Percentiles rank a stretch among this genome's conserved stretches.
Conservation (phyloP, 1,284 basidiomycete species). For the Leccinum pachyderme region DNA sequence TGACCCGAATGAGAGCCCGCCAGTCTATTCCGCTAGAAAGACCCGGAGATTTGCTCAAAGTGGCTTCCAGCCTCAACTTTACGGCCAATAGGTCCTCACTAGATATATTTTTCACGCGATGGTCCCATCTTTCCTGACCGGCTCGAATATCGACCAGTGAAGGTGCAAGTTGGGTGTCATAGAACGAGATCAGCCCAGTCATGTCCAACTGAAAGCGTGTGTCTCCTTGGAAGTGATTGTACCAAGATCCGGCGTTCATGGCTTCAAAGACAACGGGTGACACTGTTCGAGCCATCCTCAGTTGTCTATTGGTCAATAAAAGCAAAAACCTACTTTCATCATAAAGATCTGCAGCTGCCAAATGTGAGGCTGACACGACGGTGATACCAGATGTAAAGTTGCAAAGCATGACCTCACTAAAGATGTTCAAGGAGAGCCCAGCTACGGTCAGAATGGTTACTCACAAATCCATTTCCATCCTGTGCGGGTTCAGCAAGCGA, state of each 20-base stretch:
- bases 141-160: constrained; percentile 29
- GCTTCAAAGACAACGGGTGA: constrained; percentile 9
- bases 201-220: constrained; percentile 36
- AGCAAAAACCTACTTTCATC: background rate
- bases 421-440: background rate
- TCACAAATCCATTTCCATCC: constrained; percentile 52
- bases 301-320: background rate
- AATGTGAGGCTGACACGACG: constrained; percentile 34
- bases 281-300: background rate
- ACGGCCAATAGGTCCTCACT: constrained; percentile 16
- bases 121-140: constrained; percentile 28
- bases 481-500: constrained; percentile 13
- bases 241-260: constrained; percentile 33
- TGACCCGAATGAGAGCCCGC: constrained; percentile 38
- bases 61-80: constrained; percentile 24
- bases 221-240: constrained; percentile 37
- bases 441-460: constrained; percentile 9
- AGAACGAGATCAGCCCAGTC: constrained; percentile 34
- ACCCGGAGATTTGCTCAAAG: constrained; percentile 14
- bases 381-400: constrained; percentile 43
- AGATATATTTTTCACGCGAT: constrained; percentile 34
- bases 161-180: constrained; percentile 32
- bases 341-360: constrained; percentile 5
- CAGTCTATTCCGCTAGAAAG: constrained; percentile 43
- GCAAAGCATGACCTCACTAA: constrained; percentile 53